These are phyloP conservation scores for Nadsonia starkeyi-henricii DNA, from an alignment of 1,139 yeast species.

Conservation along the genomic window DNA sequence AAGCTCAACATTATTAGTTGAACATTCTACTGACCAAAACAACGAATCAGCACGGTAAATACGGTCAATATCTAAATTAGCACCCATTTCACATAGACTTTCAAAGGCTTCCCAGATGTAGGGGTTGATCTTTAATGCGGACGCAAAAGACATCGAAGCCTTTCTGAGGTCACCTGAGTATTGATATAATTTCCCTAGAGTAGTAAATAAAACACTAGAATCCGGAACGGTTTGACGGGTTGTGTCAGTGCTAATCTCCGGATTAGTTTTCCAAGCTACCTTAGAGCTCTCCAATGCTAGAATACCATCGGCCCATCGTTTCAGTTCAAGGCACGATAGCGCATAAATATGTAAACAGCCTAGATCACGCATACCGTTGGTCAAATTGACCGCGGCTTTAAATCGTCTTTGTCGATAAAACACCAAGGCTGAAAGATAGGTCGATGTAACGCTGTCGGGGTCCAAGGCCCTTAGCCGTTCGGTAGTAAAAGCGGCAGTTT, in stretches of 20 bases:
- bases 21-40: conserved; percentile 10
- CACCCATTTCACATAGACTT: conserved; percentile 45
- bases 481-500: conserved; percentile 69
- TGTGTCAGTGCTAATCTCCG: conserved; percentile 3
- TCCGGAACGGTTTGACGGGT: conserved; percentile 39
- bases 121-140: conserved; percentile 60
- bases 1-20: conserved; percentile 5
- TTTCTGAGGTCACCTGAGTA: conserved; percentile 47
- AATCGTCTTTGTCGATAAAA: conserved; percentile 40
- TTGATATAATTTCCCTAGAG: conserved; percentile 58
- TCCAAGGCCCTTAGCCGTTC: conserved; percentile 56
- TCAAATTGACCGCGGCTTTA: conserved; percentile 35
- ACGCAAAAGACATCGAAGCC: conserved; percentile 53
- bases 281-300: conserved; percentile 31
- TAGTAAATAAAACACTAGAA: conserved; percentile 44
- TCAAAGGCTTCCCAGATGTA: conserved; percentile 80
- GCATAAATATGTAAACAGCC: conserved; percentile 68
- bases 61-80: conserved; percentile 46
- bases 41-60: conserved; percentile 31
- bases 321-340: conserved; percentile 44
- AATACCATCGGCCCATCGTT: conserved; percentile 50
- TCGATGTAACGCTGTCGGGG: conserved; percentile 36
- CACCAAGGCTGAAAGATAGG: conserved; percentile 52
- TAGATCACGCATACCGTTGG: conserved; percentile 32
- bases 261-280: conserved; percentile 14